Percentiles rank a stretch among this genome's conserved stretches.
These are phyloP conservation scores for Hypoxylon sp. DNA, from an alignment of 2,329 filamentous ascomycete species.

Conservation along the genomic window DNA sequence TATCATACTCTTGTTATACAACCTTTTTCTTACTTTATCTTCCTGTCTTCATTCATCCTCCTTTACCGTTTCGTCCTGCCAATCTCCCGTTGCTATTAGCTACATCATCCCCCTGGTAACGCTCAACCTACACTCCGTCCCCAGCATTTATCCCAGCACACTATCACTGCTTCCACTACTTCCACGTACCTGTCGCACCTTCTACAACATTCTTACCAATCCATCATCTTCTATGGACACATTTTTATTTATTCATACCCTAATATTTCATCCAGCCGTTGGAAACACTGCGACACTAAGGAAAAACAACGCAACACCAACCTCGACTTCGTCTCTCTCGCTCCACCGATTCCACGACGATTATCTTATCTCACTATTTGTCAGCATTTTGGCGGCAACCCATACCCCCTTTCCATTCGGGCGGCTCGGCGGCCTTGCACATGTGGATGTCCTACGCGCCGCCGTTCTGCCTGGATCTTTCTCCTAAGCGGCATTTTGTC, in stretches of 20 bases:
- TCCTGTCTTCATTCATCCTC: neutral
- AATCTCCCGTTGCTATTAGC: neutral
- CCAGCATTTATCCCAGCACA: neutral
- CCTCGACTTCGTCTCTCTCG: neutral
- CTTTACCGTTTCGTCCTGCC: neutral
- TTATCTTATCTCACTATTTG: no score
- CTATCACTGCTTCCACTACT: neutral
- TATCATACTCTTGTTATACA: neutral
- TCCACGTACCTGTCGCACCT: neutral
- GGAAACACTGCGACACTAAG: neutral
- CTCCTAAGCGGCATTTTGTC: constrained; percentile 15
- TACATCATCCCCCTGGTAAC: neutral
- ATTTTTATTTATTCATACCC: neutral
- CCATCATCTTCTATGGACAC: no score
- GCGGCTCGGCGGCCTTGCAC: constrained; percentile 16
- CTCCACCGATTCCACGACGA: no score
- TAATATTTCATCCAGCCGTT: neutral
- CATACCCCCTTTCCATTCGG: constrained; percentile 16
- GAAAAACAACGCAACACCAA: neutral
- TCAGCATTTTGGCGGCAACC: neutral
- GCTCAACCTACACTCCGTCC: neutral
- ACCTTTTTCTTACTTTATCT: neutral
- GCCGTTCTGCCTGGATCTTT: constrained; percentile 18
- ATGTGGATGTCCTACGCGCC: constrained; percentile 14
- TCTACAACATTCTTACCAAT: neutral